Evolutionary conservation across 306 rosid species (phyloP).

Genomic region (Spatholobus suberectus): DNA sequence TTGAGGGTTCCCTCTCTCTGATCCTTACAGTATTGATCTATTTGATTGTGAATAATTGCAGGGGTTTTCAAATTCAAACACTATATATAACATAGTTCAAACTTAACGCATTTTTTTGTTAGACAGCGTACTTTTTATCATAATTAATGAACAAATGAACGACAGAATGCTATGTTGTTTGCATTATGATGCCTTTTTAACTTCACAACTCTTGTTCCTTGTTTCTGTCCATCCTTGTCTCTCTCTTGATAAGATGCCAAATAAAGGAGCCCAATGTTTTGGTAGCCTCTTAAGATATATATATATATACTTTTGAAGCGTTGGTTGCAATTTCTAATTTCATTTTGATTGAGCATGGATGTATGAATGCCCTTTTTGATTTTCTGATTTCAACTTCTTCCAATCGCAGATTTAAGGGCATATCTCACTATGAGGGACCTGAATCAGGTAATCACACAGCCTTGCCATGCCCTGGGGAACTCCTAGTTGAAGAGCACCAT

Average conservation of each 20-base stretch:
- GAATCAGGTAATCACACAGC: conserved; percentile 71
- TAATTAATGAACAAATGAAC: not conserved
- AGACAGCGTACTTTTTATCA: not conserved
- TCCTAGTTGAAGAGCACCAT: conserved; percentile 91
- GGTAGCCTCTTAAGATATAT: not conserved
- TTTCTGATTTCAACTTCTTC: conserved; percentile 6
- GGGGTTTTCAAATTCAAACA: not conserved
- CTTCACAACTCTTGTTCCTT: not conserved
- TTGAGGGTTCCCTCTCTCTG: not conserved
- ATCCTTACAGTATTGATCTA: not conserved
- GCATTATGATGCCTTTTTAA: conserved; percentile 12
- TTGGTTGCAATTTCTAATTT: conserved; percentile 4
- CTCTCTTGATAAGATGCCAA: not conserved
- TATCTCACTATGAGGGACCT: conserved; percentile 81
- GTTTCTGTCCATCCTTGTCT: not conserved
- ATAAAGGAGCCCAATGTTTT: not conserved
- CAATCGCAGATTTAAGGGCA: conserved; percentile 72
- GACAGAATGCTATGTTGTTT: not conserved
- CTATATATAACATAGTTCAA: not conserved
- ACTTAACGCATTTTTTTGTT: not conserved
- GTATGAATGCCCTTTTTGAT: conserved; percentile 3
- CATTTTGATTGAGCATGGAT: conserved; percentile 17
- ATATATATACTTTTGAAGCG: conserved; percentile 1
- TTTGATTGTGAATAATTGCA: not conserved
- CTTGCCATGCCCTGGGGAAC: conserved; percentile 89